A percentile compares a stretch with the other conserved stretches of the same genome.
phyloP scores from a whole-genome alignment of 371 early-diverging fungal genomes.

The Dipsacomyces acuminosporus region DNA sequence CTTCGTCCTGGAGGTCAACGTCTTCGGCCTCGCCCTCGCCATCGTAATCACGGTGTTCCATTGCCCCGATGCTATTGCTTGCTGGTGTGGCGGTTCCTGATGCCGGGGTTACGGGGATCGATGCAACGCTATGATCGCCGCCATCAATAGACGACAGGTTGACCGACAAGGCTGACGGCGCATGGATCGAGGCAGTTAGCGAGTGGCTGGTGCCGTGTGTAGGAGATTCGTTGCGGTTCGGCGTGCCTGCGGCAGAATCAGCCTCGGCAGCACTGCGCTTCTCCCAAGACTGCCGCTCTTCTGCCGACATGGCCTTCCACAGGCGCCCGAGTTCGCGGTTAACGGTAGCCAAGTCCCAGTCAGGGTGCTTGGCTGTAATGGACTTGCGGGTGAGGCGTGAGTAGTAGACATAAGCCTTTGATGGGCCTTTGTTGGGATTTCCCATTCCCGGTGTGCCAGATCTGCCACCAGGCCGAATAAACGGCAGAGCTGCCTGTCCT shows the following conservation, averaged over 20 bases:
- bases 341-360: conserved; percentile 42
- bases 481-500: not conserved
- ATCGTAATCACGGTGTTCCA: conserved; percentile 9
- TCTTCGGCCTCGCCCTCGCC: conserved; percentile 42
- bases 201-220: conserved; percentile 17
- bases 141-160: conserved; percentile 5
- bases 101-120: conserved; percentile 28
- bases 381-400: conserved; percentile 34
- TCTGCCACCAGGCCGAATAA: conserved; percentile 5
- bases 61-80: conserved; percentile 15
- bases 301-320: conserved; percentile 35
- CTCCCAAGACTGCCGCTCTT: conserved; percentile 41
- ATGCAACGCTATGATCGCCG: conserved; percentile 12
- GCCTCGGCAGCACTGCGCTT: conserved; percentile 12
- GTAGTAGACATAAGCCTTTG: conserved; percentile 38
- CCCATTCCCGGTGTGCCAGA: conserved; percentile 11
- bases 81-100: conserved; percentile 34
- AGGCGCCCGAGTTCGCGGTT: conserved; percentile 44
- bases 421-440: conserved; percentile 43
- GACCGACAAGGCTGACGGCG: not conserved
- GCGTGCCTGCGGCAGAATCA: not conserved
- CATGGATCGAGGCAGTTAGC: conserved; percentile 2
- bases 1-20: conserved; percentile 36
- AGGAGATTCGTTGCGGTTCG: conserved; percentile 4
- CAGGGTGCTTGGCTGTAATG: conserved; percentile 28